Percentiles rank a stretch among this genome's conserved stretches.
These are phyloP conservation scores for Leishmania braziliensis DNA, from an alignment of 208 protist genomes.

Conservation along the genomic window DNA sequence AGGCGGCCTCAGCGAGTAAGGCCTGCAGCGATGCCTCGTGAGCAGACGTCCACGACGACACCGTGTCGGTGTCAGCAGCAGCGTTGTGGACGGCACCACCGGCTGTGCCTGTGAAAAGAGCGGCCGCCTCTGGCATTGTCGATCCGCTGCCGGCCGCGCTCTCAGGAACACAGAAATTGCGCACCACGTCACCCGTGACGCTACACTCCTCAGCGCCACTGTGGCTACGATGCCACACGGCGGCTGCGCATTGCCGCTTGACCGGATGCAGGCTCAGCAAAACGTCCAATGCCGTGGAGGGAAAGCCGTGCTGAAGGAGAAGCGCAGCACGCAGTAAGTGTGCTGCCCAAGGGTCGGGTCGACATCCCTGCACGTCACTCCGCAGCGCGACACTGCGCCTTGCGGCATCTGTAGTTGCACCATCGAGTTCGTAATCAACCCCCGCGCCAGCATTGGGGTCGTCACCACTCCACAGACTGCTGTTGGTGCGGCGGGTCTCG, in stretches of 20 bases:
- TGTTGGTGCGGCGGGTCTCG: neutral
- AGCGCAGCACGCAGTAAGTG: conserved; percentile 29
- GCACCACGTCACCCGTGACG: neutral
- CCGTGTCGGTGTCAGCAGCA: neutral
- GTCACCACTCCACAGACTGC: neutral
- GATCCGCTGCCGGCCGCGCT: neutral
- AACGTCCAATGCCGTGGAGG: conserved; percentile 36
- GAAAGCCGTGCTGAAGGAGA: conserved; percentile 30
- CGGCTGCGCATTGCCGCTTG: neutral
- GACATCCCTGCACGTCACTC: neutral
- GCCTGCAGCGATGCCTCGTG: conserved; percentile 31
- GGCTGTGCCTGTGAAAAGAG: neutral
- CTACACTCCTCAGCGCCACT: neutral
- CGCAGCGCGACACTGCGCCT: neutral
- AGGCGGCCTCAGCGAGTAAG: conserved; percentile 52
- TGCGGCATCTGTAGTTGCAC: neutral
- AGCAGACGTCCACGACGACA: conserved; percentile 1
- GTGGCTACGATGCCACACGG: neutral
- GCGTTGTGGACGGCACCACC: neutral
- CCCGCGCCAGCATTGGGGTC: neutral
- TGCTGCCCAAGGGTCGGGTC: conserved; percentile 21
- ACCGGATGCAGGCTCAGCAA: conserved; percentile 26
- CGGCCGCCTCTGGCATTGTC: neutral
- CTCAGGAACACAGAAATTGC: neutral
- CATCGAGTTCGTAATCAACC: neutral